phyloP scores from a whole-genome alignment of 2,329 filamentous ascomycete species.

The Penicillium sp. region DNA sequence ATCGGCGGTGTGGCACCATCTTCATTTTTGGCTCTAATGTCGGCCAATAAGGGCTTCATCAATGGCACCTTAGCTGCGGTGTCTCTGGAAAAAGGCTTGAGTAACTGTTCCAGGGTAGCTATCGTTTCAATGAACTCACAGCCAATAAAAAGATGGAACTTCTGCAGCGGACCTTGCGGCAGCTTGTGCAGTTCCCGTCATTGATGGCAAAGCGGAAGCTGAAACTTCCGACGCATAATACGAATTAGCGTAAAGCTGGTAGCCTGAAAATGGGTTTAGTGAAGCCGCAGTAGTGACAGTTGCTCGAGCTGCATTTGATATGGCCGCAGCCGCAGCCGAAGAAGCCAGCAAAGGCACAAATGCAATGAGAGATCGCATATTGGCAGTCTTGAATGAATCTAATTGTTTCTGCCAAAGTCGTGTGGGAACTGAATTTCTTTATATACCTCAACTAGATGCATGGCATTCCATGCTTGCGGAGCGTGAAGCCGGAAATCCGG shows the following conservation, averaged over 20 bases:
- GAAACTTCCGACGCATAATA: slow-evolving; percentile 56
- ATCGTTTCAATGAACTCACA: slow-evolving; percentile 38
- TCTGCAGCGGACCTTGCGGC: slow-evolving; percentile 51
- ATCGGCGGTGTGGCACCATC: slow-evolving; percentile 50
- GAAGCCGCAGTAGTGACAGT: slow-evolving; percentile 34
- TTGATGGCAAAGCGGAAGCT: slow-evolving; percentile 59
- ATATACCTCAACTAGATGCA: background rate
- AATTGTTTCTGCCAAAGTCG: background rate
- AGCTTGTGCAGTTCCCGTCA: slow-evolving; percentile 57
- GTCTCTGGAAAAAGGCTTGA: slow-evolving; percentile 34
- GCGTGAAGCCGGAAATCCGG: background rate
- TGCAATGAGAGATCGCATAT: slow-evolving; percentile 22
- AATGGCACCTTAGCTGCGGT: slow-evolving; percentile 50
- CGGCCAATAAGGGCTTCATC: slow-evolving; percentile 49
- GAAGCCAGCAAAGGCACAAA: slow-evolving; percentile 20
- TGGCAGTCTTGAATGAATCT: background rate
- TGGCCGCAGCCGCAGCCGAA: slow-evolving; percentile 22
- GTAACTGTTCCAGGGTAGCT: background rate
- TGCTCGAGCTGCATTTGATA: slow-evolving; percentile 17
- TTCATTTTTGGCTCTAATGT: slow-evolving; percentile 50
- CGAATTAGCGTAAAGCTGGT: slow-evolving; percentile 52
- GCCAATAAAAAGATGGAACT: slow-evolving; percentile 54
- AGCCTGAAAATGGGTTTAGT: slow-evolving; percentile 55
- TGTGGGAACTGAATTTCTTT: background rate
- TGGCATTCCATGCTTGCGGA: background rate